Base-by-base conservation (phyloP, 2,329 filamentous ascomycete genomes). In the Ceratocystis huliohia region DNA sequence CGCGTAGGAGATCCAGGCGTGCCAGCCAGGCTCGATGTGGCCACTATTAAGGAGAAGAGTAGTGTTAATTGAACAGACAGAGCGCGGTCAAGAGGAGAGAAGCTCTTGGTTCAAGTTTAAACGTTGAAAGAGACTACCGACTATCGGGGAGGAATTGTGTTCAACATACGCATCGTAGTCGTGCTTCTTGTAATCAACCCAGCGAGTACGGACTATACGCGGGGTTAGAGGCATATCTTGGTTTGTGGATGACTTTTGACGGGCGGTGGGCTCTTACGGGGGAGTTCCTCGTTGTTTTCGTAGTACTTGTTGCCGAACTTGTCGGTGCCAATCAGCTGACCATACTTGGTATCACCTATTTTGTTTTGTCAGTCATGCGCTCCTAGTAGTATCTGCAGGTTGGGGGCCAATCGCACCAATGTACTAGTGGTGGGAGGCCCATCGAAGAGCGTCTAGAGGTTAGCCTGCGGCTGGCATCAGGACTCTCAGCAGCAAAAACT, bases 221-320 rank as follows among this genome's bases (percentile, higher is more conserved):
- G 6, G 2, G 2, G 41, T 64, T 46, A 64, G 56, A 61, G n/a
- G 5, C 28, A 15, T 10, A 25, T 67, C 17, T 25, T 17, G 53
- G 22, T 15, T 25, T 30, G n/a, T 15, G 22, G 56, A 17, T 25
- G n/a, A 6, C 37, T 15, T 15, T 15, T n/a, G 10, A 17, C 56
- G 33, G 8, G 25, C 8, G 7, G 17, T 15, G 2, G n/a, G 33
- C 41, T 71, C 88, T 75, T 81, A 96, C 90, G 81, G 67, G 94
- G 94, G 68, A 99, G 82, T 77, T 99, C 94, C 75, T 97, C 91
- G 74, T 85, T 78, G 81, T 99, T 96, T 83, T 99, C 94, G 76
- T 85, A 99, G 83, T 83, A 99, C 80, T 96, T 97, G 85, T 99
- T 99, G 77, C 94, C 95, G 75, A 87, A 95, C 76, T 86, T 85